A percentile compares a stretch with the other conserved stretches of the same genome.
These are phyloP conservation scores for Boletus subcaerulescens DNA, from an alignment of 768 basidiomycete species.

Conservation along the genomic window DNA sequence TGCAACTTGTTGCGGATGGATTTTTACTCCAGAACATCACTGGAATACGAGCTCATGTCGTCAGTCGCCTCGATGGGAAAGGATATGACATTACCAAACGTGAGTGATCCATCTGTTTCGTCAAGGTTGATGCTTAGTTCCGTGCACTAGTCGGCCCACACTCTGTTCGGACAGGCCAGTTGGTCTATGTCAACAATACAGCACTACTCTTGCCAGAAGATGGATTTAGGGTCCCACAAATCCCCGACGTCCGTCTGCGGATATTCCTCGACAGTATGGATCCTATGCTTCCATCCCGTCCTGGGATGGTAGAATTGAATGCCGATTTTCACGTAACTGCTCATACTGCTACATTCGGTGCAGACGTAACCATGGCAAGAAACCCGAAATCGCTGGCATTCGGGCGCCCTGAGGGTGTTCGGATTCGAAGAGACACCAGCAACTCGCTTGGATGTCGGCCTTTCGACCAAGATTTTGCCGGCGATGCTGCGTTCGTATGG, in stretches of 20 bases:
- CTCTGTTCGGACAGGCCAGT: constrained; percentile 73
- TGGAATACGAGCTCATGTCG: constrained; percentile 75
- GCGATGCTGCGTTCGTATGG: constrained; percentile 57
- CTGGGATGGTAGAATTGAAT: constrained; percentile 35
- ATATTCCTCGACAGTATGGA: constrained; percentile 56
- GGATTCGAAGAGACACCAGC: constrained; percentile 46
- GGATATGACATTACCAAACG: constrained; percentile 86
- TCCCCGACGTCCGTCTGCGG: constrained; percentile 52
- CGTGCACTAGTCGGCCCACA: constrained; percentile 69
- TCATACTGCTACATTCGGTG: constrained; percentile 70
- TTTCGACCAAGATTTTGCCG: constrained; percentile 46
- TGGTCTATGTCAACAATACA: constrained; percentile 77
- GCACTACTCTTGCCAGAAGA: constrained; percentile 38
- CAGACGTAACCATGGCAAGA: constrained; percentile 44
- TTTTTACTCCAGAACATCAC: constrained; percentile 74
- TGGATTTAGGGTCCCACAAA: constrained; percentile 13
- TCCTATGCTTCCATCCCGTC: constrained; percentile 41
- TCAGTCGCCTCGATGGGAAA: constrained; percentile 74
- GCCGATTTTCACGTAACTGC: constrained; percentile 54
- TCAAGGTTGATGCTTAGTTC: constrained; percentile 2
- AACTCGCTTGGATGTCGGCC: constrained; percentile 62
- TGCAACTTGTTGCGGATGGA: constrained; percentile 61
- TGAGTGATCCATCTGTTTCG: constrained; percentile 36
- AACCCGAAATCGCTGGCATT: constrained; percentile 39
- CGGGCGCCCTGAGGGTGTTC: constrained; percentile 50